Conservation (phyloP, 2,329 filamentous ascomycete species). For the Mycosphaerelloides madeirae region DNA sequence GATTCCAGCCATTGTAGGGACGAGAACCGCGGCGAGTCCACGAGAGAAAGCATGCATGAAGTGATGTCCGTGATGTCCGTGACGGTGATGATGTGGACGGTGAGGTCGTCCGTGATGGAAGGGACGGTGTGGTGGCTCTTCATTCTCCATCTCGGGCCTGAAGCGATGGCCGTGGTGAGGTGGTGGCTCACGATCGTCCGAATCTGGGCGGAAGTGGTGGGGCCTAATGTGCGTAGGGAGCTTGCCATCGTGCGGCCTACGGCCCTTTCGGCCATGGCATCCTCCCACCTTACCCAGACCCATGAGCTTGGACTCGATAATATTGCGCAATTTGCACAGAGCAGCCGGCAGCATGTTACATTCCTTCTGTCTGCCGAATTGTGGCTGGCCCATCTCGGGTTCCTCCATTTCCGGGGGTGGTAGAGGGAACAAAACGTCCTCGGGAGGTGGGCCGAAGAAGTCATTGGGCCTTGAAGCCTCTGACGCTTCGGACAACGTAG, state of each 20-base stretch:
- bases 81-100: slow-evolving; percentile 29
- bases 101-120: slow-evolving; percentile 31
- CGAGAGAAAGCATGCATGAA: slow-evolving; percentile 47
- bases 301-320: slow-evolving; percentile 46
- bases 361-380: slow-evolving; percentile 29
- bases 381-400: slow-evolving; percentile 2
- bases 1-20: slow-evolving; percentile 65
- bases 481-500: slow-evolving; percentile 8
- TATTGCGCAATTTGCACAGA: slow-evolving; percentile 54
- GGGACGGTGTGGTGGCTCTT: slow-evolving; percentile 23
- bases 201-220: slow-evolving; percentile 25
- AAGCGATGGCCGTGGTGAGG: slow-evolving; percentile 2
- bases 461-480: slow-evolving; percentile 8
- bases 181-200: slow-evolving; percentile 18
- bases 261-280: slow-evolving; percentile 31
- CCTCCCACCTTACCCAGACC: slow-evolving; percentile 33
- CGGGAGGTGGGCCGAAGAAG: slow-evolving; percentile 9
- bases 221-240: slow-evolving; percentile 26
- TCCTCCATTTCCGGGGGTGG: slow-evolving; percentile 12
- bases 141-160: neutral
- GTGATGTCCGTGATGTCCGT: slow-evolving; percentile 31
- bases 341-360: slow-evolving; percentile 40
- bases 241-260: slow-evolving; percentile 12
- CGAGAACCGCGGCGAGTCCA: slow-evolving; percentile 58
- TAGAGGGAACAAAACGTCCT: slow-evolving; percentile 13